phyloP scores from a whole-genome alignment of 2,329 filamentous ascomycete species.

The Hawksworthiomyces lignivorus region DNA sequence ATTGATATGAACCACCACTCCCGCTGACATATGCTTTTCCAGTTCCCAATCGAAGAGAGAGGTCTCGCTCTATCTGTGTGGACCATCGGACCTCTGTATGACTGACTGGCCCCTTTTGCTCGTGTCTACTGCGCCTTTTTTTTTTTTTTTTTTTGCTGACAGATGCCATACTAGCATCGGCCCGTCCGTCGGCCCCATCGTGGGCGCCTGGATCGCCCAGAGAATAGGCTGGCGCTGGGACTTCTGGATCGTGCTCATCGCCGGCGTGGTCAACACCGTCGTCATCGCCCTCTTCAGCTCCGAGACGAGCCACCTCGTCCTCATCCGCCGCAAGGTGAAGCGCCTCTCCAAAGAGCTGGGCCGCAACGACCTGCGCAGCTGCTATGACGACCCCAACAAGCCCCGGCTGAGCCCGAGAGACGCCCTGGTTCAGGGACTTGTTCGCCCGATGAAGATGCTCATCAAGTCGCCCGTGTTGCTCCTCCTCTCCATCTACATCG shows the following conservation, averaged over 20 bases:
- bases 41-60: slow-evolving; percentile 39
- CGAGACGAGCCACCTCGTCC: slow-evolving; percentile 42
- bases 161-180: slow-evolving; percentile 17
- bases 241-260: slow-evolving; percentile 44
- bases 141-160: background rate
- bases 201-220: slow-evolving; percentile 41
- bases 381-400: slow-evolving; percentile 26
- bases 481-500: slow-evolving; percentile 39
- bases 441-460: slow-evolving; percentile 45
- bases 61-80: slow-evolving; percentile 47
- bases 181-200: slow-evolving; percentile 38
- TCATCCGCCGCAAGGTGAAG: slow-evolving; percentile 41
- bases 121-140: background rate
- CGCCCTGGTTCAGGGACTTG: slow-evolving; percentile 32
- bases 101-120: background rate
- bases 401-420: slow-evolving; percentile 15
- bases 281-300: slow-evolving; percentile 33
- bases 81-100: slow-evolving; percentile 26
- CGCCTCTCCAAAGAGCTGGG: slow-evolving; percentile 38
- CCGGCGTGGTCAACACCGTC: slow-evolving; percentile 26
- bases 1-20: too few relatives aligned
- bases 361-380: slow-evolving; percentile 36
- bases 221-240: slow-evolving; percentile 32
- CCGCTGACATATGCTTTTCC: background rate
- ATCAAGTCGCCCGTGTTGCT: slow-evolving; percentile 40